Base-by-base conservation (phyloP, 2,329 filamentous ascomycete species). In the Penicillium sp. region DNA sequence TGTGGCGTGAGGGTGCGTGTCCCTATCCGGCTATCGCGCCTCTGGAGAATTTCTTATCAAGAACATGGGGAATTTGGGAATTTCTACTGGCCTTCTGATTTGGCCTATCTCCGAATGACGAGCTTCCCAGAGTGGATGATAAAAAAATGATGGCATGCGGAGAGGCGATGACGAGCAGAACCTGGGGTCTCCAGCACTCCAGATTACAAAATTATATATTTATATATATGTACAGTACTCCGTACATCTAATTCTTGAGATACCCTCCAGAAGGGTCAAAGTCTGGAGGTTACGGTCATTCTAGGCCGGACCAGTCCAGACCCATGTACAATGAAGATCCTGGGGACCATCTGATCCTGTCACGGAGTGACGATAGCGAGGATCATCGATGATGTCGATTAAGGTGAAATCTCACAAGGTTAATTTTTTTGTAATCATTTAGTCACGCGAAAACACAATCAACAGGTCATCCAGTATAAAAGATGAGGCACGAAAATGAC, bases 351-450 rank as follows among this genome's bases (percentile, higher is more conserved):
- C 27, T 42, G 43, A 44, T 43, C 45, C 54, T 48, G 51, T 53
- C 51, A 53, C 41, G 21, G 41, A 49, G 55, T 66, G 65, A 67
- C 57, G 60, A 57, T 27, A 50, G 41, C 45, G 44, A 43, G 54
- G 58, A 64, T 67, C 65, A 67, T 67, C 61, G 64, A 67, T 67
- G 65, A 67, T 66, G 63, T 66, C 61, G 63, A 63, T 59, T 60
- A 57, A 27, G 19, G 17, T 29, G 39, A 31, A 36, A 36, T 27
- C 23, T 29, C 41, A 39, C 21, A 49, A 49, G 36, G 62, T 61
- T 53, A 43, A 49, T 50, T 60, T 39, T 49, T 61, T 59, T 57
- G 59, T 48, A 61, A 61, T 62, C 53, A 62, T 62, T 53, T 56
- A 60, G 58, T 65, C 61, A 65, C 61, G 59, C 54, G 59, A 43